phyloP scores from a whole-genome alignment of 371 early-diverging fungal species.

The Mucor indicus region DNA sequence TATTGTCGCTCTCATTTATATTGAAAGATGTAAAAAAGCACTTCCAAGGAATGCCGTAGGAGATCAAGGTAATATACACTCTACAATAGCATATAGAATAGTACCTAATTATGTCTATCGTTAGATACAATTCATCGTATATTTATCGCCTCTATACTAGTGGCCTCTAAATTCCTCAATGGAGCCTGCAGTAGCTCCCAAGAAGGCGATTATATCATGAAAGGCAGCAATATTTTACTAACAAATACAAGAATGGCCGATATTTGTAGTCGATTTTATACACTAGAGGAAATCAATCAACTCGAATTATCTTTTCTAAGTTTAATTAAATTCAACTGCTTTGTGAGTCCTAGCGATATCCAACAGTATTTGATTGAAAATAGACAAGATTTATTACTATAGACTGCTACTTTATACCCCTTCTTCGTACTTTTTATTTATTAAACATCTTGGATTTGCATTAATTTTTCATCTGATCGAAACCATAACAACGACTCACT shows the following conservation, averaged over 20 bases:
- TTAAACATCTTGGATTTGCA: no score
- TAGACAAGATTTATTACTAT: constrained; percentile 27
- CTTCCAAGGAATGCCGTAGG: constrained; percentile 32
- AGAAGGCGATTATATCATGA: no score
- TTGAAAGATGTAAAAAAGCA: constrained; percentile 27
- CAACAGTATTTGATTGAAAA: constrained; percentile 21
- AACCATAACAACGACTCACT: no score
- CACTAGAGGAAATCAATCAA: constrained; percentile 22
- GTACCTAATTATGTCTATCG: no score
- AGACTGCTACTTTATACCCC: not conserved
- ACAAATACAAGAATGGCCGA: constrained; percentile 23
- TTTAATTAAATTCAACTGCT: constrained; percentile 24
- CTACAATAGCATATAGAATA: not conserved
- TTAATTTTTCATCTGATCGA: no score
- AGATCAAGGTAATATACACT: constrained; percentile 27
- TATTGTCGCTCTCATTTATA: constrained; percentile 28
- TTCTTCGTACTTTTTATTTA: no score
- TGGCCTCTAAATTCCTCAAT: constrained; percentile 70
- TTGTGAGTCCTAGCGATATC: constrained; percentile 20
- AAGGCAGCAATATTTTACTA: constrained; percentile 13
- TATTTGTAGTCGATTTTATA: constrained; percentile 26
- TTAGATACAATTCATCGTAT: constrained; percentile 58
- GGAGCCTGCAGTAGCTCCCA: constrained; percentile 69
- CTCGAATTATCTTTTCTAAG: constrained; percentile 23
- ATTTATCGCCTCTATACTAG: constrained; percentile 69